Conservation (phyloP, 192 early-diverging fungal genomes). For the Chytriomyces sp. region DNA sequence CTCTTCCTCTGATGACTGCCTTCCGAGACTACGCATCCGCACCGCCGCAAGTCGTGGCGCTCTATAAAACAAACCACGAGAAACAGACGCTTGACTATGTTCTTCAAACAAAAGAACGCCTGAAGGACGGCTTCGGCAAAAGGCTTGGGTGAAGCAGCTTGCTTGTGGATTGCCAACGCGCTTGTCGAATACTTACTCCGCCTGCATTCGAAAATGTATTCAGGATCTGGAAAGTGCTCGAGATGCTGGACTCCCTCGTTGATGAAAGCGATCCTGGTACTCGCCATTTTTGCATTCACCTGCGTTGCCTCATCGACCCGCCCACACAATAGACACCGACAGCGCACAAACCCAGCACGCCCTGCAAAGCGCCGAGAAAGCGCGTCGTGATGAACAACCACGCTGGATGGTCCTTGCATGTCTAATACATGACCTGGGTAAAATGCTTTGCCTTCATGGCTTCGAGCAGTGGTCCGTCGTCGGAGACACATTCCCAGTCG, state of each 20-base stretch:
- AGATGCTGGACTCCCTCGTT: constrained; percentile 47
- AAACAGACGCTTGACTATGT: background rate
- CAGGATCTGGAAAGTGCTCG: constrained; percentile 54
- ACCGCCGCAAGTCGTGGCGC: background rate
- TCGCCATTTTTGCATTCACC: too few relatives aligned
- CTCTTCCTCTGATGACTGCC: background rate
- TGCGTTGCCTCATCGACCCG: too few relatives aligned
- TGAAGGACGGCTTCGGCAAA: background rate
- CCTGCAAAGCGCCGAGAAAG: constrained; percentile 58
- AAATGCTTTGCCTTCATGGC: constrained; percentile 50
- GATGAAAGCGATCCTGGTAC: constrained; percentile 58
- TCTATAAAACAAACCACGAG: background rate
- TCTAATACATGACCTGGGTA: constrained; percentile 62
- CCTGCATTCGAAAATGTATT: too few relatives aligned
- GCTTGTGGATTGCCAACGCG: too few relatives aligned
- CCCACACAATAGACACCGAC: constrained; percentile 38
- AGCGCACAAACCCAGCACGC: constrained; percentile 57
- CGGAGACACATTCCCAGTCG: constrained; percentile 63
- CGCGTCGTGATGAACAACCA: constrained; percentile 51
- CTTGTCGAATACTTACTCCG: too few relatives aligned
- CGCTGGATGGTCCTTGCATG: constrained; percentile 54
- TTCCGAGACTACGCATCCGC: background rate
- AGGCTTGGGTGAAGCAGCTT: too few relatives aligned
- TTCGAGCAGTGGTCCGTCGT: constrained; percentile 61
- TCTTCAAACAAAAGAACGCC: background rate